Base-by-base conservation (phyloP, 2,329 filamentous ascomycete genomes). In the Magnaporthiopsis incrustans region DNA sequence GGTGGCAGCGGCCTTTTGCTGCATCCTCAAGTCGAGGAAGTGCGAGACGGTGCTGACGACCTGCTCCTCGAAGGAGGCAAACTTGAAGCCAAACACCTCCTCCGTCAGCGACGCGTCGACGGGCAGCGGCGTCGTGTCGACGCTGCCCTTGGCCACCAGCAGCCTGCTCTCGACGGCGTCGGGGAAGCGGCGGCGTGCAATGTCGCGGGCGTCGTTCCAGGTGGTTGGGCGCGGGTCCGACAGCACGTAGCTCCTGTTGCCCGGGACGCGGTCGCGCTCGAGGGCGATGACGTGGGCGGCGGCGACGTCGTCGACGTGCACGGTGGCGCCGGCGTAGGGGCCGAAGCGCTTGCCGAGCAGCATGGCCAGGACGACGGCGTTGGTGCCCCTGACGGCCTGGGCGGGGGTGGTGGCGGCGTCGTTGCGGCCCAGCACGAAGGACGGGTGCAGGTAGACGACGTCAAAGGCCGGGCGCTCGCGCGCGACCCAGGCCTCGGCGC, bases 261-360 rank as follows among this genome's bases (percentile, higher is more conserved):
- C 73, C 1, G 71, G 65, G 6, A 78, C 67, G 73, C 77, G 79
- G 1, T 67, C 66, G 33, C 70, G 69, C 30, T 74, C 65, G 6
- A 79, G 71, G 4, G 77, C 75, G 6, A 67, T 66, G 33, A 79
- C 72, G 62, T 79, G 77, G 7, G 73, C 72, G 32, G 69, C 70
- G 1, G 77, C 76, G 4, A 77, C 75, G 63, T 78, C 76, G 62
- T 77, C 72, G 22, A 77, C 68, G 64, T 77, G 73, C 18, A 77
- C 76, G 11, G 71, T 71, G 22, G 68, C 68, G 26, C 75, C 75
- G 6, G 70, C 67, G 30, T 70, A 68, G 11, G 66, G 63, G 1
- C 69, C 67, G 57, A 68, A 67, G 30, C 67, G 65, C 57, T 70
- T 67, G 15, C 76, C 76, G 10, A 74, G 68, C 26, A 77, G 67